Conservation (phyloP, 306 rosid species). For the Senna tora region DNA sequence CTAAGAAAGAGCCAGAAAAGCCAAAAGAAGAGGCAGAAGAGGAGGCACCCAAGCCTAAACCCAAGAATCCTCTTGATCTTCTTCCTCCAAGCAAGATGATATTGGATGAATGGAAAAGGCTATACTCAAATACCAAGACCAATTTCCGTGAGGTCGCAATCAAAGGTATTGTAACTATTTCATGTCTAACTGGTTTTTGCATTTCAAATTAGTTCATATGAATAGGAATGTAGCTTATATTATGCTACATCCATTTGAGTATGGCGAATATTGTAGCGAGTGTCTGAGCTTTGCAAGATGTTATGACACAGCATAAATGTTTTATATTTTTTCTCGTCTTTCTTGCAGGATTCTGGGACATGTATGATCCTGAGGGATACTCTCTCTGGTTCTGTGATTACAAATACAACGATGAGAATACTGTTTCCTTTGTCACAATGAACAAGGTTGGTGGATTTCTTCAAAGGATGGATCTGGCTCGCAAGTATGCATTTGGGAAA, state of each 20-base stretch:
- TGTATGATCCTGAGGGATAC: slow-evolving; percentile 78
- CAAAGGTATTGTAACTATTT: slow-evolving; percentile 45
- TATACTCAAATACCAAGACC: slow-evolving; percentile 70
- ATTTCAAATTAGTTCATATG: not conserved
- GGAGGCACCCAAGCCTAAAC: slow-evolving; percentile 73
- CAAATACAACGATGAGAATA: slow-evolving; percentile 65
- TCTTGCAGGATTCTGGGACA: slow-evolving; percentile 70
- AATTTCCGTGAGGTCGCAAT: slow-evolving; percentile 83
- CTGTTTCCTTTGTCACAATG: slow-evolving; percentile 64
- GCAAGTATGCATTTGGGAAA: slow-evolving; percentile 71
- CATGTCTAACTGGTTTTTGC: not conserved
- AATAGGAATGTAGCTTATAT: not conserved
- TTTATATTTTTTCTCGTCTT: not conserved
- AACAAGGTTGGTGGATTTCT: slow-evolving; percentile 70
- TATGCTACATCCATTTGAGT: not conserved
- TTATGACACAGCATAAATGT: not conserved
- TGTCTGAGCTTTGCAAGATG: not conserved
- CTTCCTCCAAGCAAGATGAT: slow-evolving; percentile 73
- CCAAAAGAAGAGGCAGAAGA: slow-evolving; percentile 52
- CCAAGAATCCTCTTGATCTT: slow-evolving; percentile 72
- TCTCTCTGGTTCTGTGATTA: slow-evolving; percentile 77
- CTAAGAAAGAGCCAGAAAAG: slow-evolving; percentile 43
- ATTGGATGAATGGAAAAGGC: slow-evolving; percentile 76
- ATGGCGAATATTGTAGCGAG: not conserved
- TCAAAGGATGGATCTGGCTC: slow-evolving; percentile 69